Percentiles rank a stretch among this genome's conserved stretches.
These are phyloP conservation scores for Aspergillus tubingensis DNA, from an alignment of 2,329 filamentous ascomycete species.

Conservation along the genomic window DNA sequence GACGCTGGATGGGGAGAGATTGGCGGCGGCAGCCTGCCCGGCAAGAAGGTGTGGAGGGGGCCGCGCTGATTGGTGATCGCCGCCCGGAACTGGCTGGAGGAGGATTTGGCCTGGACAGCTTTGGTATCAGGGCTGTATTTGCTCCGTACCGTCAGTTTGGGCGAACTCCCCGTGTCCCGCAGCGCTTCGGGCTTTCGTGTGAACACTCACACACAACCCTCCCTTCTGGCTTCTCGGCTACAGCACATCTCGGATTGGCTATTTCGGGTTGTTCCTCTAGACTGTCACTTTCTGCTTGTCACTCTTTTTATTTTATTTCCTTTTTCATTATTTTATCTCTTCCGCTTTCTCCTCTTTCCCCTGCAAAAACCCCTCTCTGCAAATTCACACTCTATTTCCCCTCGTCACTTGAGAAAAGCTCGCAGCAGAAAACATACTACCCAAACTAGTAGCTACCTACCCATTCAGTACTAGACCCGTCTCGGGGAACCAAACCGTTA, in stretches of 20 bases:
- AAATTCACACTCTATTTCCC: not conserved
- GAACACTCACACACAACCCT: not conserved
- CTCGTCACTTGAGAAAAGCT: not conserved
- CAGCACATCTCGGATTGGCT: not conserved
- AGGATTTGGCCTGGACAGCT: conserved; percentile 1
- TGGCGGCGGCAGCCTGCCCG: conserved; percentile 16
- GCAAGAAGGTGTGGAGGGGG: conserved; percentile 18
- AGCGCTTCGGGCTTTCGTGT: conserved; percentile 1
- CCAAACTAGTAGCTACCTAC: not conserved
- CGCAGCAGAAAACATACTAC: not conserved
- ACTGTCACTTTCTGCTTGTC: not conserved
- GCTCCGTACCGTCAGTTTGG: conserved; percentile 13
- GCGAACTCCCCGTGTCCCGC: not conserved
- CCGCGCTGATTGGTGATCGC: conserved; percentile 25
- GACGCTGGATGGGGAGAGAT: conserved; percentile 6
- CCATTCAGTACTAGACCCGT: conserved; percentile 4
- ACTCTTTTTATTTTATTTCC: not conserved
- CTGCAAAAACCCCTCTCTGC: not conserved
- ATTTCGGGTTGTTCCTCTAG: not conserved
- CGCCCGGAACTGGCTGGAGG: conserved; percentile 22
- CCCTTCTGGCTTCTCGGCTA: not conserved
- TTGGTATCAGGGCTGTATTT: conserved; percentile 10
- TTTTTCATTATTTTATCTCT: not conserved
- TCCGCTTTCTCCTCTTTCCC: not conserved
- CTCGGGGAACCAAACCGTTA: conserved; percentile 12